Percentiles rank a stretch among this genome's conserved stretches.
Conservation (phyloP, 2,329 filamentous ascomycete genomes). For the Lasiodiplodia hormozganensis region DNA sequence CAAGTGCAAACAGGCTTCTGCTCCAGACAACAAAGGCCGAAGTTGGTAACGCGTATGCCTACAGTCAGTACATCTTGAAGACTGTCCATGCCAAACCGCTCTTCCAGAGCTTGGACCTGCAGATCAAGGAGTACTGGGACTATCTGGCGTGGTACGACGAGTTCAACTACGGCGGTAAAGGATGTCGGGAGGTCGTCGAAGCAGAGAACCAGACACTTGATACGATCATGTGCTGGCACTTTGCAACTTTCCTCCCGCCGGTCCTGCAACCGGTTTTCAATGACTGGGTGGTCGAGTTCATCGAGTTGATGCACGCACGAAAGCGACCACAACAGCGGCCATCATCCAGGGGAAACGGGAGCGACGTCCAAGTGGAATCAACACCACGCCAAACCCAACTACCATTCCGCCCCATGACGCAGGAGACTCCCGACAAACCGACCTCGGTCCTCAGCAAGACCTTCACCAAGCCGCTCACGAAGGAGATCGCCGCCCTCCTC, state of each 20-base stretch:
- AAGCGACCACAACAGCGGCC: conserved; percentile 66
- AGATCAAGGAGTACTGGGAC: conserved; percentile 99
- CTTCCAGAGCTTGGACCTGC: conserved; percentile 96
- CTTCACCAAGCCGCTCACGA: conserved; percentile 89
- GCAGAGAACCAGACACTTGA: conserved; percentile 81
- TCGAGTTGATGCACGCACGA: conserved; percentile 88
- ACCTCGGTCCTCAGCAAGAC: conserved; percentile 75
- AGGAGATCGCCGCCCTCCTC: conserved; percentile 83
- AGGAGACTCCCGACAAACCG: conserved; percentile 58
- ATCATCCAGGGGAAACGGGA: conserved; percentile 53
- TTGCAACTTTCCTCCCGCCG: conserved; percentile 83
- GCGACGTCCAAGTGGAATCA: conserved; percentile 36
- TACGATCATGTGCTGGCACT: conserved; percentile 98
- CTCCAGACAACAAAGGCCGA: conserved; percentile 96
- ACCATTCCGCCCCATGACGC: conserved; percentile 61
- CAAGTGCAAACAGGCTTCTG: conserved; percentile 84
- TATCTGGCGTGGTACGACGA: conserved; percentile 99
- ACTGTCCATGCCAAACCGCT: conserved; percentile 94
- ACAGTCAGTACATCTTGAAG: conserved; percentile 97
- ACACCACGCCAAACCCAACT: conserved; percentile 66
- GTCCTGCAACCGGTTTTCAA: conserved; percentile 85
- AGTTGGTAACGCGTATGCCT: conserved; percentile 94
- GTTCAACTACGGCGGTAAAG: conserved; percentile 97
- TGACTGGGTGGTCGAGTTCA: conserved; percentile 93
- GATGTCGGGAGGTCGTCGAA: conserved; percentile 79